Evolutionary conservation across 352 stramenopile genomes (phyloP), one percentile per base, ranked within the genome.

Genomic region (Phytophthora pinifolia): DNA sequence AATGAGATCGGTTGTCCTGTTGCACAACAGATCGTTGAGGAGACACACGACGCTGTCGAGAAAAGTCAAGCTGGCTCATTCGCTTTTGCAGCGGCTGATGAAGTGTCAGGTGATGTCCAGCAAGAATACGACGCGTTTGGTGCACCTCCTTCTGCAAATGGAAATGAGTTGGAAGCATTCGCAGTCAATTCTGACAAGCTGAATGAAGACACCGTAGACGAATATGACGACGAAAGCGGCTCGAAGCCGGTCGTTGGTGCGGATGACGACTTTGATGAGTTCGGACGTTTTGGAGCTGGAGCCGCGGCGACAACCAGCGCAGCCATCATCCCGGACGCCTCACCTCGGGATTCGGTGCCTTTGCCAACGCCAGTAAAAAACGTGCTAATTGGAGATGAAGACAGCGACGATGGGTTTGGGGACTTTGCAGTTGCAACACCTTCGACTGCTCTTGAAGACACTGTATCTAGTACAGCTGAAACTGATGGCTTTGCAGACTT

Each of bases 401-500:
- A 39, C 5, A 32, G 50, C 3, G 38, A 61, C 8, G 45, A 46
- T 3, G 37, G 20, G 3, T 67, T 67, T 47, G 46, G 42, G 6
- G 47, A 59, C 47, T 63, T 68, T 31, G 25, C 45, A 35, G 39
- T n/a, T 12, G 45, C 37, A 6, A 53, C 50, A 8, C 54, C 52
- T n/a, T 36, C 50, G 15, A 35, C 56, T 1, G 4, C 20, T 15
- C 45, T 45, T 9, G 12, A 55, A 35, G 36, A 17, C 22, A 27
- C 37, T 34, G 12, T 14, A 10, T 3, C 32, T 34, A 3, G 13
- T n/a, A 13, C 20, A 20, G n/a, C 17, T 41, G 45, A 52, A 9
- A 17, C 60, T 33, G 63, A 77, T 27, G 65, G 44, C 14, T 77
- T 82, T 53, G 72, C 54, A 10, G 69, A 79, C 15, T 85, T 85